phyloP scores from a whole-genome alignment of 1,139 yeast species.

The Pneumocystis canis region DNA sequence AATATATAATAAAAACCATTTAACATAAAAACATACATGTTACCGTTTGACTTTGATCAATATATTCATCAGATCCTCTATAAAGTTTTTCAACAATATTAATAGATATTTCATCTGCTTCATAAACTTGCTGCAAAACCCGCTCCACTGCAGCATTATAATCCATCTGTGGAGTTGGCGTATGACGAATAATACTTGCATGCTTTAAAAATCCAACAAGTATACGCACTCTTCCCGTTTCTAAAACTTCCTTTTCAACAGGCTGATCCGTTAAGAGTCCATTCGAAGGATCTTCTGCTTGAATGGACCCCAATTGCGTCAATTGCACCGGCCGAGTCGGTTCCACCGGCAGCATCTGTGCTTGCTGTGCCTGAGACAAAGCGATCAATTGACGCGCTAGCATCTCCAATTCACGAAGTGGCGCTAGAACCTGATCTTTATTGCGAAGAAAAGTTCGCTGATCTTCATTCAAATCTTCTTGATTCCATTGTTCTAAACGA shows the following conservation, averaged over 20 bases:
- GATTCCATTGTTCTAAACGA: too few relatives aligned
- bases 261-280: too few relatives aligned
- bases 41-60: not conserved
- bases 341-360: not conserved
- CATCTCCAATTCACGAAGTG: slow-evolving; percentile 25
- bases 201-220: slow-evolving; percentile 23
- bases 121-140: slow-evolving; percentile 22
- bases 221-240: slow-evolving; percentile 17
- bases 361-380: slow-evolving; percentile 5
- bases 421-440: slow-evolving; percentile 25
- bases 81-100: not conserved
- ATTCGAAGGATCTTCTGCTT: too few relatives aligned
- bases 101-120: slow-evolving; percentile 24
- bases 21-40: not conserved
- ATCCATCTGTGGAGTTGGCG: slow-evolving; percentile 16
- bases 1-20: too few relatives aligned
- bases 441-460: slow-evolving; percentile 24
- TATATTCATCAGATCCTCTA: not conserved
- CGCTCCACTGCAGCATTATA: slow-evolving; percentile 23
- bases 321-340: not conserved
- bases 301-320: too few relatives aligned
- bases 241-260: too few relatives aligned
- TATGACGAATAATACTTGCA: slow-evolving; percentile 25
- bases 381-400: slow-evolving; percentile 19
- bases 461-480: slow-evolving; percentile 26